A percentile compares a stretch with the other conserved stretches of the same genome.
These are phyloP conservation scores for Spiraea crenata DNA, from an alignment of 331 rosid species.

Conservation along the genomic window DNA sequence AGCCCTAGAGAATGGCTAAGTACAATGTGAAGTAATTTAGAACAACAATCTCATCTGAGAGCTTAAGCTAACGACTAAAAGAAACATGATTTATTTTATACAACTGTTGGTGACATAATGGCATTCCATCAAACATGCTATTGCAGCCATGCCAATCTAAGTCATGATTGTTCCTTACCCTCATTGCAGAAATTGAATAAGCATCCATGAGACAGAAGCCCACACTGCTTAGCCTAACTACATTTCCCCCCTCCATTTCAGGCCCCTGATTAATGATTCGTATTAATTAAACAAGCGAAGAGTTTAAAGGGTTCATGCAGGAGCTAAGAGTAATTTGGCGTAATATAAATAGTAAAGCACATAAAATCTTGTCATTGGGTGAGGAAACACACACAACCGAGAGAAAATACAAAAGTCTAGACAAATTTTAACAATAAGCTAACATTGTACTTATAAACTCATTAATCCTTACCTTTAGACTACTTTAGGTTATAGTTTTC, in stretches of 20 bases:
- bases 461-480: neutral
- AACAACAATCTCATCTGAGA: neutral
- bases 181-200: neutral
- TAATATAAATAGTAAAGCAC: neutral
- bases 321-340: neutral
- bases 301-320: neutral
- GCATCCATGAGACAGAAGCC: neutral
- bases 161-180: neutral
- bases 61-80: neutral
- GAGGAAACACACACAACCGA: neutral
- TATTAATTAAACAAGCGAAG: neutral
- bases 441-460: neutral
- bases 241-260: neutral
- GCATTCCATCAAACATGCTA: constrained; percentile 1
- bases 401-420: neutral
- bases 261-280: neutral
- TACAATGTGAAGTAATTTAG: neutral
- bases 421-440: neutral
- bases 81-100: neutral
- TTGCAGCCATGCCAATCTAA: neutral
- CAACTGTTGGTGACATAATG: neutral
- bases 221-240: constrained; percentile 8
- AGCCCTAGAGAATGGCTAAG: neutral
- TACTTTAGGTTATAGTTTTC: constrained; percentile 6
- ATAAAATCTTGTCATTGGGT: neutral